Evolutionary conservation across 495 filamentous ascomycete genomes (phyloP), one percentile per base, ranked within the genome.

Genomic region (Podospora comata): DNA sequence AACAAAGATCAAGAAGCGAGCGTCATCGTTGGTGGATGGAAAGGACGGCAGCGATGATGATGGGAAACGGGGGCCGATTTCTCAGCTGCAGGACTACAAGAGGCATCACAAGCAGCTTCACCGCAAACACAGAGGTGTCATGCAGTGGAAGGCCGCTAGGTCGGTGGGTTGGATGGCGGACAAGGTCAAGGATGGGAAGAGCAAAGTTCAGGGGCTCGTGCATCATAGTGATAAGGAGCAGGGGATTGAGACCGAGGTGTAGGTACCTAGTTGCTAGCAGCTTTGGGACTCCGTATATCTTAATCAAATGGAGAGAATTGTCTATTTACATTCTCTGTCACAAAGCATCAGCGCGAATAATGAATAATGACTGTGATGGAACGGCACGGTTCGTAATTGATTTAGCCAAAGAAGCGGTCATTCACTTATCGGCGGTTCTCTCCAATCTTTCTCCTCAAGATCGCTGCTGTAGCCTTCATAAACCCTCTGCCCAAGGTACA

Each of bases 131-230:
- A 76, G 86, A 27, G 89, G 88, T 1, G 68, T 90, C 64, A 90
- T 90, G 88, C 89, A 90, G 75, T 91, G 88, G 87, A 87, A 85
- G 74, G 85, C 86, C 26, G 86, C 85, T 65, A 71, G 88, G 71
- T 84, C 86, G 71, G 77, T 84, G 66, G 84, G 85, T 70, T 89
- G 89, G 71, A 81, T 87, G 27, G 85, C 84, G 59, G 85, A 86
- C 58, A 83, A 90, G 74, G 75, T 83, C 4, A 84, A 81, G 66
- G 75, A 86, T 65, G 81, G 84, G 0, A 81, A 85, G 65, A 80
- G 81, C 62, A 87, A 82, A 69, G 68, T 90, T 57, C 82, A 77
- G 63, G 79, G 74, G 5, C 80, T 84, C 72, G 77, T 88, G 23
- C 80, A 85, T 18, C 82, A 89, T 72, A 77, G 81, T 34, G 87